These are phyloP conservation scores for Paramecium biaurelia DNA, from an alignment of 73 alveolate genomes.

Conservation along the genomic window DNA sequence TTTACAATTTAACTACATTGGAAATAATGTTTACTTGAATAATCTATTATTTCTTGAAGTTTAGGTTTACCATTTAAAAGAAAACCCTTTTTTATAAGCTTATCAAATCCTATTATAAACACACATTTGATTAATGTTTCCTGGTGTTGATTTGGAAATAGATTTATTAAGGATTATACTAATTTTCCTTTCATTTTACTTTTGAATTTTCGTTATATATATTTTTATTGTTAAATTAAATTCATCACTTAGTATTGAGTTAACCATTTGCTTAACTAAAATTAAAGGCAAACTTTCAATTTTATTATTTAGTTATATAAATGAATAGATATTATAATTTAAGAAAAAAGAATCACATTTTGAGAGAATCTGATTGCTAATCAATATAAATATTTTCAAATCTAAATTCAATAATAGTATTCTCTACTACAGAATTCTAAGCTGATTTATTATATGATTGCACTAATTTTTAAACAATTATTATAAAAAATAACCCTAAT, in stretches of 20 bases:
- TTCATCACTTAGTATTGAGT: neutral
- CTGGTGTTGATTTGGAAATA: neutral
- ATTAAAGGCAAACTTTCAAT: too few relatives aligned
- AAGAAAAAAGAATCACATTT: neutral
- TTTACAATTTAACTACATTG: neutral
- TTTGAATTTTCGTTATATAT: constrained; percentile 8
- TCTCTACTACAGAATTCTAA: too few relatives aligned
- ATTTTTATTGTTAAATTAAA: neutral
- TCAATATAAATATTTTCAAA: neutral
- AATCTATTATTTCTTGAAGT: neutral
- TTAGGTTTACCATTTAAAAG: neutral
- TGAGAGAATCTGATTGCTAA: too few relatives aligned
- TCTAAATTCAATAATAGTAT: neutral
- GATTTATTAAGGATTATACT: neutral
- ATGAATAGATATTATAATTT: neutral
- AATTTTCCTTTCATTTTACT: constrained; percentile 11
- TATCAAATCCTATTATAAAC: constrained; percentile 30
- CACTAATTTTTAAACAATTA: neutral
- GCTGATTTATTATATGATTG: too few relatives aligned
- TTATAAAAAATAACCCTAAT: too few relatives aligned
- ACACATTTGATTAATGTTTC: constrained; percentile 4
- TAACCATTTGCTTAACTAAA: neutral
- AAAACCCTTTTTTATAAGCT: neutral
- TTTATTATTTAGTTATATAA: too few relatives aligned
- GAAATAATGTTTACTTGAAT: neutral